A percentile compares a stretch with the other conserved stretches of the same genome.
Evolutionary conservation across 768 basidiomycete species (phyloP).

Genomic region (Collybiopsis confluens): DNA sequence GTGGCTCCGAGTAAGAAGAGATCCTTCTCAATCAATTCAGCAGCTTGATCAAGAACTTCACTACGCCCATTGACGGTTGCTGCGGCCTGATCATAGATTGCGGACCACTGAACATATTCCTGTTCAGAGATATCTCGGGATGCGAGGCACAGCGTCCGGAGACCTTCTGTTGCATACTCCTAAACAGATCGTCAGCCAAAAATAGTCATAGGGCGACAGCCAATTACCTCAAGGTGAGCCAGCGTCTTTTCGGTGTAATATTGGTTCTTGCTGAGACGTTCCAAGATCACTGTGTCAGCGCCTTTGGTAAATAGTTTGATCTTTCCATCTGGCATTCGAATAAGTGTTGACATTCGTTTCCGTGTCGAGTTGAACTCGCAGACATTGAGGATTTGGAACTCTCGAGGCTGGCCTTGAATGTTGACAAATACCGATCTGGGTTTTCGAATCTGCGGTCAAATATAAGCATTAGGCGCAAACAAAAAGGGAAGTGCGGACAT

Average conservation of each 20-base stretch:
- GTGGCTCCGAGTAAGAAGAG: conserved; percentile 92
- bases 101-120: conserved; percentile 87
- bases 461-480: not conserved
- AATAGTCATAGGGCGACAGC: not conserved
- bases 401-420: conserved; percentile 62
- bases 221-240: conserved; percentile 79
- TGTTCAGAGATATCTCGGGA: conserved; percentile 88
- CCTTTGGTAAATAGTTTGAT: conserved; percentile 97
- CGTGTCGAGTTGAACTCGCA: conserved; percentile 99
- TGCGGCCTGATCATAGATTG: conserved; percentile 88
- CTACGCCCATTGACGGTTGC: conserved; percentile 93
- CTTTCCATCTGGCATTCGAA: conserved; percentile 81
- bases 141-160: conserved; percentile 94
- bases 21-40: conserved; percentile 94
- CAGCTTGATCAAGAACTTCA: conserved; percentile 91
- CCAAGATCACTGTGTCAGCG: conserved; percentile 95
- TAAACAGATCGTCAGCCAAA: conserved; percentile 21
- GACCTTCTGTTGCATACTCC: conserved; percentile 97
- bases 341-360: conserved; percentile 96
- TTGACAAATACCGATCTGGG: conserved; percentile 93
- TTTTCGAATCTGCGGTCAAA: conserved; percentile 71
- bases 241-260: conserved; percentile 82
- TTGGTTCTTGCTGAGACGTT: conserved; percentile 84
- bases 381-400: conserved; percentile 91
- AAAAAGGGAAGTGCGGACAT: conserved; percentile 51